These are phyloP conservation scores for Hypoxylon rubiginosum DNA, from an alignment of 2,329 filamentous ascomycete genomes.

Conservation along the genomic window DNA sequence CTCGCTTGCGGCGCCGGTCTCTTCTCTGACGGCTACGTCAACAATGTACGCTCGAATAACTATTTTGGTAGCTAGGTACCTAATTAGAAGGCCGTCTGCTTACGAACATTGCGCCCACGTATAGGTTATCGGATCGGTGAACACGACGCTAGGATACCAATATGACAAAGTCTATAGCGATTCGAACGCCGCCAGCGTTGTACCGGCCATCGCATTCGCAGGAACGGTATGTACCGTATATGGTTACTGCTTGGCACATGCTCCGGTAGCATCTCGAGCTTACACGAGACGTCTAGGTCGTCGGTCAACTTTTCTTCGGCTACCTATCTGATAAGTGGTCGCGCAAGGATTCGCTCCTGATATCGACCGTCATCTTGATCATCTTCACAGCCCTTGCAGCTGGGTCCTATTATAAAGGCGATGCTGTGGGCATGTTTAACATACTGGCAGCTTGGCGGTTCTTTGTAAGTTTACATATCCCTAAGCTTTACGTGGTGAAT, in stretches of 20 bases:
- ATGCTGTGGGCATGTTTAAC: slow-evolving; percentile 78
- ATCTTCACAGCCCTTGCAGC: slow-evolving; percentile 85
- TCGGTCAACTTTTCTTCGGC: slow-evolving; percentile 85
- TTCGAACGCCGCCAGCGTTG: slow-evolving; percentile 78
- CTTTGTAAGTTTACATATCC: slow-evolving; percentile 67
- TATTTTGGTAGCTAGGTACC: neutral
- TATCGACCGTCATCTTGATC: slow-evolving; percentile 86
- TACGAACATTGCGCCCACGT: slow-evolving; percentile 11
- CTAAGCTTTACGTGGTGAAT: neutral
- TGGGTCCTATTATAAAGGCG: slow-evolving; percentile 81
- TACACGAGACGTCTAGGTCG: slow-evolving; percentile 59
- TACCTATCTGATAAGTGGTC: slow-evolving; percentile 87
- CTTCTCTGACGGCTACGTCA: slow-evolving; percentile 93
- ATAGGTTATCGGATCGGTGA: slow-evolving; percentile 88
- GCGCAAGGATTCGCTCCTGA: slow-evolving; percentile 82
- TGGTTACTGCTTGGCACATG: slow-evolving; percentile 9
- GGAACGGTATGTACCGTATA: slow-evolving; percentile 72
- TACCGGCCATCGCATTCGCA: slow-evolving; percentile 86
- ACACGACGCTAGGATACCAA: slow-evolving; percentile 77
- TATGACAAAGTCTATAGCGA: slow-evolving; percentile 78
- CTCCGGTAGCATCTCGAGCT: slow-evolving; percentile 2
- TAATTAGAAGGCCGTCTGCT: slow-evolving; percentile 4
- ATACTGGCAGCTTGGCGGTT: slow-evolving; percentile 87
- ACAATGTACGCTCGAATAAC: slow-evolving; percentile 74
- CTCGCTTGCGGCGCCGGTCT: slow-evolving; percentile 91